Conservation (phyloP, 2,329 filamentous ascomycete species). For the Fusarium gaditjirri region DNA sequence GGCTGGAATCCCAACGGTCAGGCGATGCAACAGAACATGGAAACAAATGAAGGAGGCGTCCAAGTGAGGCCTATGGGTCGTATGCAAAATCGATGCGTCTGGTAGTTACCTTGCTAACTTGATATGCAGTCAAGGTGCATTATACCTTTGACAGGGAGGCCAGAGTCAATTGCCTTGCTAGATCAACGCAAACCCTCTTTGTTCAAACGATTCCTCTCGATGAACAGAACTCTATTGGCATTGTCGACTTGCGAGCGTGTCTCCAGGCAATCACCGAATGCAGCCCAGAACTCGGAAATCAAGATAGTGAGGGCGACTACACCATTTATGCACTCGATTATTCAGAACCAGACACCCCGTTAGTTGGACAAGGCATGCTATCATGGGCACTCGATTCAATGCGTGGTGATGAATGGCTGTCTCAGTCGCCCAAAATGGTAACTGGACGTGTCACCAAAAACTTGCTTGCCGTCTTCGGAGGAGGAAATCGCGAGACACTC, state of each 20-base stretch:
- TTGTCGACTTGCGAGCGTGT: slow-evolving; percentile 88
- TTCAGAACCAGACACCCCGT: slow-evolving; percentile 90
- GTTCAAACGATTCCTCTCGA: slow-evolving; percentile 86
- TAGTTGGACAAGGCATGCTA: slow-evolving; percentile 95
- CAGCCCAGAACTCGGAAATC: slow-evolving; percentile 84
- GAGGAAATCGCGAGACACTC: slow-evolving; percentile 85
- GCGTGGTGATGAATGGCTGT: slow-evolving; percentile 50
- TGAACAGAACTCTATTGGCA: slow-evolving; percentile 82
- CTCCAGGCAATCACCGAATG: slow-evolving; percentile 80
- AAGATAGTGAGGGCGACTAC: slow-evolving; percentile 83
- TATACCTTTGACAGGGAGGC: slow-evolving; percentile 94
- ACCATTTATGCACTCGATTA: slow-evolving; percentile 98
- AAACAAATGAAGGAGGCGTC: slow-evolving; percentile 60
- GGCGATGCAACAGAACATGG: slow-evolving; percentile 45
- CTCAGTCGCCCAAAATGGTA: slow-evolving; percentile 76
- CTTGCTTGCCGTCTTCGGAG: slow-evolving; percentile 82
- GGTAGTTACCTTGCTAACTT: slow-evolving; percentile 32
- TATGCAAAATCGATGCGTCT: slow-evolving; percentile 54
- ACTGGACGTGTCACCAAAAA: slow-evolving; percentile 93
- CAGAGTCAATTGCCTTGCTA: slow-evolving; percentile 89
- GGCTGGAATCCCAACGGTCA: slow-evolving; percentile 48
- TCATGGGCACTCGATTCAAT: slow-evolving; percentile 77
- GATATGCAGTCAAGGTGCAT: slow-evolving; percentile 83
- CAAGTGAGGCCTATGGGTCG: slow-evolving; percentile 73
- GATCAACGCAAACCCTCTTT: slow-evolving; percentile 81